phyloP scores from a whole-genome alignment of 2,329 filamentous ascomycete genomes.

The Botrytis aclada region DNA sequence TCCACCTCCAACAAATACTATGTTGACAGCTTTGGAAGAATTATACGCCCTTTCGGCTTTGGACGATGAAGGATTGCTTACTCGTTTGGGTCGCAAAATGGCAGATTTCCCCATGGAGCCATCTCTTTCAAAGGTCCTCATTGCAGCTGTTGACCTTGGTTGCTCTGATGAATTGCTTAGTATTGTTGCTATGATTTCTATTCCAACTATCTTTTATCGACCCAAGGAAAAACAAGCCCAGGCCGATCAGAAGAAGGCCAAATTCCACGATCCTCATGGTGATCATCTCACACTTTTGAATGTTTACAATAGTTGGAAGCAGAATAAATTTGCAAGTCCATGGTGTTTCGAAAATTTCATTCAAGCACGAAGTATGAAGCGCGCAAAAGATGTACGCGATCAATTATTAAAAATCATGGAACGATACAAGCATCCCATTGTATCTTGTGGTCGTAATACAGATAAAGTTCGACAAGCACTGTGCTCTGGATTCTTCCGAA shows the following conservation, averaged over 20 bases:
- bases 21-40: conserved; percentile 94
- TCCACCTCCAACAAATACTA: conserved; percentile 93
- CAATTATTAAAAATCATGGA: conserved; percentile 94
- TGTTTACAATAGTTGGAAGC: conserved; percentile 97
- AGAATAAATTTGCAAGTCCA: conserved; percentile 72
- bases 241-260: conserved; percentile 95
- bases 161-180: conserved; percentile 93
- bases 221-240: conserved; percentile 96
- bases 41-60: conserved; percentile 87
- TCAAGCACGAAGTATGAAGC: conserved; percentile 82
- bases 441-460: conserved; percentile 84
- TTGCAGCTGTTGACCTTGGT: conserved; percentile 78
- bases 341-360: conserved; percentile 99
- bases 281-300: conserved; percentile 95
- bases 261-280: conserved; percentile 92
- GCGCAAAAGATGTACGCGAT: conserved; percentile 87
- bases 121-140: conserved; percentile 82
- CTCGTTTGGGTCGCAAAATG: conserved; percentile 91
- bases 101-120: conserved; percentile 99
- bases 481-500: conserved; percentile 93
- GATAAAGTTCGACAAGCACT: conserved; percentile 83
- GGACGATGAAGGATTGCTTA: conserved; percentile 92
- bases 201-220: conserved; percentile 85
- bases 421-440: conserved; percentile 76
- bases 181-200: conserved; percentile 91